Base-by-base conservation (phyloP, 2,329 filamentous ascomycete species). In the Emergomyces pasteurianus region DNA sequence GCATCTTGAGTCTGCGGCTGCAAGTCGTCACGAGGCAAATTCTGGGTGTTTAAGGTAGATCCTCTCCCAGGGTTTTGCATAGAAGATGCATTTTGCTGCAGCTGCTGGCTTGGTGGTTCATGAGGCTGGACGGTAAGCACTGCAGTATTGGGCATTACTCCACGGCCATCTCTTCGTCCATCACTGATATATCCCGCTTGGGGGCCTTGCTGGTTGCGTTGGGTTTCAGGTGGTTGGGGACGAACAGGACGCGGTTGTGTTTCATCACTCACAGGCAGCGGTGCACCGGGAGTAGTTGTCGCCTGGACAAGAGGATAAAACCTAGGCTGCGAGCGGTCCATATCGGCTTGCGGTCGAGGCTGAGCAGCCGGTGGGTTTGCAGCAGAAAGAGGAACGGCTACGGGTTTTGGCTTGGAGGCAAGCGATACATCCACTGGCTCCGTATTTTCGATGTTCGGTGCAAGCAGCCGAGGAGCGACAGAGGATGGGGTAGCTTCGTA, bases 401-500 rank as follows among this genome's bases (percentile, higher is more conserved):
- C 63, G 46, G 69, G 63, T 60, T 73, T 75, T 42, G 67, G 63
- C 60, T 73, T 72, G 4, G 69, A 60, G 14, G 64, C 65, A n/a
- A 70, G 68, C 47, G 60, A 65, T 40, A 73, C 71, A 26, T 73
- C 72, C 2, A 63, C 63, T 26, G 66, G 43, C 53, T 76, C 74
- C 6, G 68, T 62, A 38, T 69, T 66, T 23, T 78, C 77, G n/a
- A 70, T 72, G 64, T 73, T 77, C 21, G 74, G 77, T 28, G 73
- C 78, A 59, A 77, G 69, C 28, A 72, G 73, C 43, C 75, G 72
- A 60, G 75, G 76, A 57, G 71, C 66, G 42, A 75, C 73, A 21
- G 73, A 68, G 4, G 76, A 75, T 1, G 76, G 73, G 16, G 74
- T 75, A 43, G 74, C 70, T 64, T 80, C 77, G 62, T 79, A 78